Conservation (phyloP, 2,329 filamentous ascomycete species). For the Ophiostoma quercus region DNA sequence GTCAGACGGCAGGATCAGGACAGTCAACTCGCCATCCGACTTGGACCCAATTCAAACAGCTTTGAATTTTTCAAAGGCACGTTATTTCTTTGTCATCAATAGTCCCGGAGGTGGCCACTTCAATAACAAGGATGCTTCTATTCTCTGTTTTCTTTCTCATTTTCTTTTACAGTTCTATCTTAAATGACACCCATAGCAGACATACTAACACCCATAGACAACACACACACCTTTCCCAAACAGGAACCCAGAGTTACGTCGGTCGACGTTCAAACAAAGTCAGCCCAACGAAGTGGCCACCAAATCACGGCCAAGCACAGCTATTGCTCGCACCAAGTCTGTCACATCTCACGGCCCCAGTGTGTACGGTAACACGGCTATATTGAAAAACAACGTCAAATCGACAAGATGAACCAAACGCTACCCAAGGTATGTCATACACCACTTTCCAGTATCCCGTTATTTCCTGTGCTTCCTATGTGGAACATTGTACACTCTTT, state of each 20-base stretch:
- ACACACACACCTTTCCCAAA: slow-evolving; percentile 13
- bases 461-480: not conserved
- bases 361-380: not conserved
- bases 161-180: not conserved
- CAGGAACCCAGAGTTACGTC: not conserved
- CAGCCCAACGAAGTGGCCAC: not conserved
- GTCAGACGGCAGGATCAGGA: not conserved
- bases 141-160: not conserved
- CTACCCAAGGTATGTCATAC: slow-evolving; percentile 17
- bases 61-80: not conserved
- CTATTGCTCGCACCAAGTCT: not conserved
- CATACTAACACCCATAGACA: not conserved
- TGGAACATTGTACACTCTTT: not conserved
- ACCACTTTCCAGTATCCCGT: not conserved
- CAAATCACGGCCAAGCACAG: not conserved
- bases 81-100: not conserved
- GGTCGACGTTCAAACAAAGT: slow-evolving; percentile 6
- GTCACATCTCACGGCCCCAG: no score
- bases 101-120: not conserved
- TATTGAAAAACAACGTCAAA: not conserved
- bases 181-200: not conserved
- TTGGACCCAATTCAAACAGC: not conserved
- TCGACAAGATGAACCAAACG: slow-evolving; percentile 14
- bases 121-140: not conserved
- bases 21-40: not conserved